Evolutionary conservation across 352 stramenopile genomes (phyloP).

Genomic region (Pythium dissotocum): DNA sequence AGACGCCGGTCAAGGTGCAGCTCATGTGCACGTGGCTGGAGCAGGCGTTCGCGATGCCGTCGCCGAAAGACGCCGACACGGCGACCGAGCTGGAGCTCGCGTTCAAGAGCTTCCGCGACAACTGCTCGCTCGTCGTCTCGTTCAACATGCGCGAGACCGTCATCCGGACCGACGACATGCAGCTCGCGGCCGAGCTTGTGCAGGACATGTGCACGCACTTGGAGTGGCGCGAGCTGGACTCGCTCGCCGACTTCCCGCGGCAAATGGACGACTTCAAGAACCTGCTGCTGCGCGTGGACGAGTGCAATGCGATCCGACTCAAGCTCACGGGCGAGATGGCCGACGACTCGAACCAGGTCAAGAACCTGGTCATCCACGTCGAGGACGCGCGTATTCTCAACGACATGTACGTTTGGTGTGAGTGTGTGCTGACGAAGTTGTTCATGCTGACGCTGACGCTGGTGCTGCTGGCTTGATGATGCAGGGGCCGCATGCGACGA

Average conservation of each 20-base stretch:
- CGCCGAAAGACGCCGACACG: conserved; percentile 37
- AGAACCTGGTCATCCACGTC: conserved; percentile 88
- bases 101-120: conserved; percentile 67
- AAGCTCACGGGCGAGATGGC: conserved; percentile 93
- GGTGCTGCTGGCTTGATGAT: conserved; percentile 4
- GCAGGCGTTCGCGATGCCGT: conserved; percentile 53
- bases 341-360: conserved; percentile 90
- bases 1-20: conserved; percentile 66
- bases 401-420: conserved; percentile 77
- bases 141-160: conserved; percentile 57
- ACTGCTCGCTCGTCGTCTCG: conserved; percentile 45
- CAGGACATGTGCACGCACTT: conserved; percentile 87
- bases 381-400: conserved; percentile 92
- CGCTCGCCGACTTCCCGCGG: conserved; percentile 78
- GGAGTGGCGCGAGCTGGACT: conserved; percentile 87
- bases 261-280: conserved; percentile 88
- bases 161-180: conserved; percentile 84
- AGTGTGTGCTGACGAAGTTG: neutral
- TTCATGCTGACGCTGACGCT: neutral
- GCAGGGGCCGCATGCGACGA: conserved; percentile 70
- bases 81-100: conserved; percentile 42
- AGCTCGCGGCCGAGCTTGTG: conserved; percentile 83
- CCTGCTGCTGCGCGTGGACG: conserved; percentile 74
- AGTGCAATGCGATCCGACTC: conserved; percentile 88
- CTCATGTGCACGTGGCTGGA: conserved; percentile 79